These are phyloP conservation scores for Linum trigynum DNA, from an alignment of 345 rosid species.

Conservation along the genomic window DNA sequence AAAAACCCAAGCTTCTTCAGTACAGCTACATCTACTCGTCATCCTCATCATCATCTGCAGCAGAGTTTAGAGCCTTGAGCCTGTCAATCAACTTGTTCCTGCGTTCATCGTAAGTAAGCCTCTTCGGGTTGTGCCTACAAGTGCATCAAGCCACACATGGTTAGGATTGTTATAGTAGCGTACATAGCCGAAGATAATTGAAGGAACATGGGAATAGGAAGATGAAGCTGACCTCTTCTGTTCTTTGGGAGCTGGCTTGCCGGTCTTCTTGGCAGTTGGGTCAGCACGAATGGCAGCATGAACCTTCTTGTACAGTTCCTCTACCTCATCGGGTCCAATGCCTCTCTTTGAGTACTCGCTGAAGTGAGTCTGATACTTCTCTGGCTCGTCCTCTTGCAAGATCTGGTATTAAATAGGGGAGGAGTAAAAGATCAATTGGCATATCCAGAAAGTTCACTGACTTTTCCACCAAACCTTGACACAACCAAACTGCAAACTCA, in stretches of 20 bases:
- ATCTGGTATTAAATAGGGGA: constrained; percentile 17
- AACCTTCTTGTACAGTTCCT: constrained; percentile 58
- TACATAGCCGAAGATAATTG: too few species aligned
- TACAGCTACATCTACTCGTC: constrained; percentile 15
- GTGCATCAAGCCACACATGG: neutral
- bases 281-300: constrained; percentile 69
- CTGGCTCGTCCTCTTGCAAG: constrained; percentile 59
- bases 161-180: too few species aligned
- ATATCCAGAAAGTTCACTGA: neutral
- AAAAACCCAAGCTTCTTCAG: neutral
- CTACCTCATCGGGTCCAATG: constrained; percentile 43
- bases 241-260: constrained; percentile 39
- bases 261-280: constrained; percentile 40
- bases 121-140: constrained; percentile 69
- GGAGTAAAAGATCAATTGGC: neutral
- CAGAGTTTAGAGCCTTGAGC: constrained; percentile 46
- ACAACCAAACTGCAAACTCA: too few species aligned
- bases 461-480: too few species aligned
- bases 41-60: constrained; percentile 26
- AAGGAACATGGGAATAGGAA: neutral
- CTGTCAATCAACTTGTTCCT: constrained; percentile 69
- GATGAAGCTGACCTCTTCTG: constrained; percentile 45
- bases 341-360: constrained; percentile 44
- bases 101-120: constrained; percentile 75
- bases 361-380: constrained; percentile 61